Conservation (phyloP, 345 rosid species). For the Noccaea caerulescens region DNA sequence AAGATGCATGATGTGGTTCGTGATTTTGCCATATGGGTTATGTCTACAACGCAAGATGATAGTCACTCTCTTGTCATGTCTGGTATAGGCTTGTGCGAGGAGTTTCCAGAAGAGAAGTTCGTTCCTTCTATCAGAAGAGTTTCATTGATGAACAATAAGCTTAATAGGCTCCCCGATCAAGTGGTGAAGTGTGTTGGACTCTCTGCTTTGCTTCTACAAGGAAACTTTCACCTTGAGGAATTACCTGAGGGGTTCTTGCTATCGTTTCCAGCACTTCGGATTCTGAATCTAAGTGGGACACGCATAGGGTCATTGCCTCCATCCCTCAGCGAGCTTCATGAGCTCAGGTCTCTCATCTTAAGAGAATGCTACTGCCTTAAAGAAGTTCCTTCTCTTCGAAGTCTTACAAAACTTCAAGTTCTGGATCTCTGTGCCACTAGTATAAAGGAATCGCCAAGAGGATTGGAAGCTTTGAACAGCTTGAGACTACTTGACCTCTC, state of each 20-base stretch:
- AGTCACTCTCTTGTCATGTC: constrained; percentile 44
- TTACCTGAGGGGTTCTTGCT: constrained; percentile 40
- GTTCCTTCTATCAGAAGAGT: constrained; percentile 42
- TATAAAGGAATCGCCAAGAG: constrained; percentile 44
- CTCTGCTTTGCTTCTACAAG: constrained; percentile 46
- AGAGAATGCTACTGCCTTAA: constrained; percentile 45
- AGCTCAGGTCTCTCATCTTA: constrained; percentile 49
- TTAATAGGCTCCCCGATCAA: constrained; percentile 34
- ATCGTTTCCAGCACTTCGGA: constrained; percentile 43
- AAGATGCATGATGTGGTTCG: constrained; percentile 60
- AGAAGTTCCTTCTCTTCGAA: constrained; percentile 44
- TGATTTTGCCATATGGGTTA: constrained; percentile 54
- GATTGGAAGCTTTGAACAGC: constrained; percentile 40
- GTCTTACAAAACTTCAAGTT: constrained; percentile 45
- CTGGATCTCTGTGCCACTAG: constrained; percentile 52
- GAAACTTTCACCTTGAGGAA: constrained; percentile 39
- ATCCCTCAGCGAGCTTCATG: constrained; percentile 39
- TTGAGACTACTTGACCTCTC: constrained; percentile 48
- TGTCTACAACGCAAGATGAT: constrained; percentile 34
- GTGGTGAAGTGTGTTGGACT: constrained; percentile 35
- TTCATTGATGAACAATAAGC: constrained; percentile 52
- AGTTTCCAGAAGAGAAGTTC: constrained; percentile 37
- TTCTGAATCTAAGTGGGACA: constrained; percentile 48
- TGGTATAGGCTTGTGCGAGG: constrained; percentile 37
- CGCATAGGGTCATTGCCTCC: constrained; percentile 41